Conservation (phyloP, 148 eudicot species). For the Selenicereus undatus region DNA sequence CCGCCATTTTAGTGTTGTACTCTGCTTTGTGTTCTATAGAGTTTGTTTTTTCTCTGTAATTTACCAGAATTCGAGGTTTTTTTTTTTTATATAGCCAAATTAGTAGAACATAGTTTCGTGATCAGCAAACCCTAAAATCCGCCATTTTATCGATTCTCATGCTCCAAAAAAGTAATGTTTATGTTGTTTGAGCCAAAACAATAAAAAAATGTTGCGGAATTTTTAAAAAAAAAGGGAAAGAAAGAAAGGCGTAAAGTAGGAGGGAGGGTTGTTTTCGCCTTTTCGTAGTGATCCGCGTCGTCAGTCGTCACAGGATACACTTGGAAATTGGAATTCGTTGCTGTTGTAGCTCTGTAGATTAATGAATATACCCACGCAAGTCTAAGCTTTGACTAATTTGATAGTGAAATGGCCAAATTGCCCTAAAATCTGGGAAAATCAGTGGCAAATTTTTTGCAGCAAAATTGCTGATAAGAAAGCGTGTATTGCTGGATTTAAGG, state of each 20-base stretch:
- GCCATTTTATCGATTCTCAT: too few species aligned
- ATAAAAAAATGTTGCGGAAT: background rate
- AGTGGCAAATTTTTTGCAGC: background rate
- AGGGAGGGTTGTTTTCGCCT: background rate
- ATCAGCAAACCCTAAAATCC: too few species aligned
- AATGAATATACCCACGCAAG: background rate
- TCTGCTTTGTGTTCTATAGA: too few species aligned
- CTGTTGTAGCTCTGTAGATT: background rate
- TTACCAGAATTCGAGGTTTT: too few species aligned
- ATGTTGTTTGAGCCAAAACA: too few species aligned
- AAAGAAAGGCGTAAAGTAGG: background rate
- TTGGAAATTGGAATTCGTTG: constrained; percentile 4
- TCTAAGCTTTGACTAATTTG: background rate
- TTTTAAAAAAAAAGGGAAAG: too few species aligned
- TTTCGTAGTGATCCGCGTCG: background rate
- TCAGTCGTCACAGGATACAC: constrained; percentile 4
- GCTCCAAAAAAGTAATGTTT: too few species aligned
- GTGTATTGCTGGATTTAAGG: background rate
- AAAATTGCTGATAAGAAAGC: background rate
- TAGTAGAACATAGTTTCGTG: too few species aligned
- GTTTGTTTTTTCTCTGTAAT: too few species aligned
- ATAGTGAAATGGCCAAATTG: background rate
- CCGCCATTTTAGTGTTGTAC: background rate
- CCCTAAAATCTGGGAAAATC: background rate
- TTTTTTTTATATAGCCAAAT: too few species aligned